Evolutionary conservation across 2,329 filamentous ascomycete genomes (phyloP).

Genomic region (Colletotrichum spinosum): DNA sequence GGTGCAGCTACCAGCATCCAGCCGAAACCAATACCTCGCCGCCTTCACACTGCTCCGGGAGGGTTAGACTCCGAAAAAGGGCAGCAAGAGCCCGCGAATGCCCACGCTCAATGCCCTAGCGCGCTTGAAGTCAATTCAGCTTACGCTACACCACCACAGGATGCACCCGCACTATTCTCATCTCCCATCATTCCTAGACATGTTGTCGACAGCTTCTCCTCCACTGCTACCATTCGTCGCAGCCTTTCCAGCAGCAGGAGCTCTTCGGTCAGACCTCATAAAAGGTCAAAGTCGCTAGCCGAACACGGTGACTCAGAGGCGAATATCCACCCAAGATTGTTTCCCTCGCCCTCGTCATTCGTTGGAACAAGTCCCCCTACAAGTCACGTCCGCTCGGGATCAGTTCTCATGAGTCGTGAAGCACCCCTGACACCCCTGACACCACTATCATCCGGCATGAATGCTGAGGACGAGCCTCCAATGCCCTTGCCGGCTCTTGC

Average conservation of each 20-base stretch:
- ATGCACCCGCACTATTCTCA: neutral
- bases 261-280: constrained; percentile 17
- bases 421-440: constrained; percentile 56
- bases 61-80: neutral
- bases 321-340: neutral
- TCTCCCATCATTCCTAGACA: constrained; percentile 11
- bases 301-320: constrained; percentile 12
- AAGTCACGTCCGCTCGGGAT: constrained; percentile 40
- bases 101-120: neutral
- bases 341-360: constrained; percentile 29
- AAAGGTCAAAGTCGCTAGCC: constrained; percentile 30
- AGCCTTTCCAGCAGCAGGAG: neutral
- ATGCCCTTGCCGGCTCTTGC: constrained; percentile 39
- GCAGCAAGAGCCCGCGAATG: constrained; percentile 5
- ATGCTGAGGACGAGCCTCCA: constrained; percentile 50
- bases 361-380: constrained; percentile 22
- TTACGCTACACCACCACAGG: constrained; percentile 3
- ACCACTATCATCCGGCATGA: constrained; percentile 53
- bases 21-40: constrained; percentile 16
- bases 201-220: neutral
- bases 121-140: neutral
- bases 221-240: neutral
- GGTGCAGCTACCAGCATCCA: neutral
- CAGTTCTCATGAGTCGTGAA: constrained; percentile 43
- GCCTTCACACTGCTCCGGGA: constrained; percentile 6